Conservation (phyloP, 192 early-diverging fungal genomes). For the Entrophospora sp. region DNA sequence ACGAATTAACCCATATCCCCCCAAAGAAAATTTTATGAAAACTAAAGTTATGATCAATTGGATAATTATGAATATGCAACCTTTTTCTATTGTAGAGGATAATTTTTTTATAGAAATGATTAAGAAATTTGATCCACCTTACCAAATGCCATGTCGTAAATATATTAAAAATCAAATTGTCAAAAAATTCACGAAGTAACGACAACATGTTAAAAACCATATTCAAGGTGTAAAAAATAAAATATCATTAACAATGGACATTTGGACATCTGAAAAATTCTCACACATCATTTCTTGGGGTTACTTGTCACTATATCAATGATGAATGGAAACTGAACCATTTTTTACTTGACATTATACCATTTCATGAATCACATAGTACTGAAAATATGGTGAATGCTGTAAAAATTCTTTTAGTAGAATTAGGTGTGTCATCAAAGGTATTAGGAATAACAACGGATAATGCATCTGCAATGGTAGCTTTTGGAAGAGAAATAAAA, state of each 20-base stretch:
- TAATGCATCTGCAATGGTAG: background rate
- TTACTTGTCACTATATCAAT: conserved; percentile 2
- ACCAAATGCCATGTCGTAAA: no score
- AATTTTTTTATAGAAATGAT: no score
- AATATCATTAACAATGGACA: background rate
- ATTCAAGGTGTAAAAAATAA: background rate
- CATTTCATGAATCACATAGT: background rate
- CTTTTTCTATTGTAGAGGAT: no score
- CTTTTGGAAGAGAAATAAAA: background rate
- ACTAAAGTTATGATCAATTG: background rate
- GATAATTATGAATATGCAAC: background rate
- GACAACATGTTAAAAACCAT: background rate
- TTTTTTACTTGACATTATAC: conserved; percentile 6
- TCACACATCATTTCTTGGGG: background rate
- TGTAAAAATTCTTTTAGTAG: background rate
- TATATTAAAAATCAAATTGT: no score
- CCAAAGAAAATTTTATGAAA: background rate
- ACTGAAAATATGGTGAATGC: background rate
- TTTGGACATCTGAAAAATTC: background rate
- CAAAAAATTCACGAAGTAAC: background rate
- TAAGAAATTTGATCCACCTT: no score
- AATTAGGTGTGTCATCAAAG: background rate
- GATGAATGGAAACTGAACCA: background rate
- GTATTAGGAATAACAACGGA: conserved; percentile 1
- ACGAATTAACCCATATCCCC: background rate